Evolutionary conservation across 225 moss, liverwort and hornwort genomes (phyloP).

Genomic region (Thuidium tamariscinum): DNA sequence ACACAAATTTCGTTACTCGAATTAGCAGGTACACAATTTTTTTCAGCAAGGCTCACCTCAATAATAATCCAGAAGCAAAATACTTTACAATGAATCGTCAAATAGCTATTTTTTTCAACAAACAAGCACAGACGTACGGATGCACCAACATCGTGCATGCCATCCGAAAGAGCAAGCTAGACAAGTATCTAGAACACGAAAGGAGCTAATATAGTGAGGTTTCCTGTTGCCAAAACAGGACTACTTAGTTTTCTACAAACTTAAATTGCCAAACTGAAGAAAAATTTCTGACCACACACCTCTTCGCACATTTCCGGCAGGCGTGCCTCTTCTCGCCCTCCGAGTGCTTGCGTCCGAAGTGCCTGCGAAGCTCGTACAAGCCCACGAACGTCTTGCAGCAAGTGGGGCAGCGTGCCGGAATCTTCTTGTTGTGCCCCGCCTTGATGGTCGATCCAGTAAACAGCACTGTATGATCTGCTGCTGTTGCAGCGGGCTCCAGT

Average conservation of each 20-base stretch:
- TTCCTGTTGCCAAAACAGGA: not conserved
- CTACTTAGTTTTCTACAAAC: too few species aligned
- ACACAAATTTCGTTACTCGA: not conserved
- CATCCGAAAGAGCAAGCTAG: not conserved
- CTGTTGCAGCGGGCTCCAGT: not conserved
- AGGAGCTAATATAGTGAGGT: not conserved
- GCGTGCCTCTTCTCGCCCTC: constrained; percentile 62
- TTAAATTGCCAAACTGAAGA: not conserved
- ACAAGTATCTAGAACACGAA: not conserved
- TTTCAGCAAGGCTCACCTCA: not conserved
- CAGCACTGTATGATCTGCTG: not conserved
- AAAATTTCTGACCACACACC: not conserved
- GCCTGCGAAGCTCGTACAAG: constrained; percentile 72
- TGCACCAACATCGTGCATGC: not conserved
- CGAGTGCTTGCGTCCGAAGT: constrained; percentile 75
- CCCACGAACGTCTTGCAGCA: constrained; percentile 82
- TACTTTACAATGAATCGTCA: not conserved
- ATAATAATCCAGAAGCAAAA: not conserved
- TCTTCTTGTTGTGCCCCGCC: constrained; percentile 87
- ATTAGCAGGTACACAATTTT: not conserved
- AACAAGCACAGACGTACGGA: not conserved
- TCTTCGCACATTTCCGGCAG: constrained; percentile 72
- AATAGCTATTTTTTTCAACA: not conserved
- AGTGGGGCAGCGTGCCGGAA: constrained; percentile 55
- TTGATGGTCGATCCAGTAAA: constrained; percentile 2